Evolutionary conservation across 768 basidiomycete genomes (phyloP), one percentile per base, ranked within the genome.

Genomic region (Podaxis pistillaris): DNA sequence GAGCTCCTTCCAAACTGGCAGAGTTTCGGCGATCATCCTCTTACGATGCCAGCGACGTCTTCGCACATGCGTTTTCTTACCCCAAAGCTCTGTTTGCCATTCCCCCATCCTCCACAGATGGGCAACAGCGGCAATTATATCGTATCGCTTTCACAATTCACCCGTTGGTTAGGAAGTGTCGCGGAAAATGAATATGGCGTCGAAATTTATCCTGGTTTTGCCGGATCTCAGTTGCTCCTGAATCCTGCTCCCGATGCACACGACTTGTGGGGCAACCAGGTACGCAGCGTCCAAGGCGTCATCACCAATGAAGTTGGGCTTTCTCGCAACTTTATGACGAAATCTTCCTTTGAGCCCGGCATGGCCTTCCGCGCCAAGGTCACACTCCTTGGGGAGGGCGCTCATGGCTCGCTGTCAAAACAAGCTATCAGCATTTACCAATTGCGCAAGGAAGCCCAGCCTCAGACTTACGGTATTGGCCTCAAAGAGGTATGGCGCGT

Each of bases 81-180:
- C 11, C 63, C 79, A 19, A 85, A 79, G 15, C 70, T 72, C 58
- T 83, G 90, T 11, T 76, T 95, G 64, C 94, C 93, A 12, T 86
- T 98, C 52, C 97, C 94, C 0, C 96, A 98, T 71, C 96, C 97
- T 3, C 96, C 96, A 0, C 96, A 98, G 74, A 99, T 99, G 97
- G 79, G 81, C 69, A 97, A 97, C 80, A 84, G 89, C 30, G 84
- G 96, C 53, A 99, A 98, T 76, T 98, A 93, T 73, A 88, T 98
- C 70, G 78, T 92, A 44, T 96, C 94, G 1, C 86, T 98, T 33
- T 95, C 93, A 0, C 86, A 85, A 37, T 88, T 98, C 65, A 90
- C 94, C 0, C 84, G 91, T 3, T 98, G 96, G 96, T 83, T 99
- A 1, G 92, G 86, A 2, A 75, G 81, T 58, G 83, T 97, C 33